Evolutionary conservation across 2,329 filamentous ascomycete species (phyloP), one percentile per base, ranked within the genome.

Genomic region (Fusarium pseudoanthophilum): DNA sequence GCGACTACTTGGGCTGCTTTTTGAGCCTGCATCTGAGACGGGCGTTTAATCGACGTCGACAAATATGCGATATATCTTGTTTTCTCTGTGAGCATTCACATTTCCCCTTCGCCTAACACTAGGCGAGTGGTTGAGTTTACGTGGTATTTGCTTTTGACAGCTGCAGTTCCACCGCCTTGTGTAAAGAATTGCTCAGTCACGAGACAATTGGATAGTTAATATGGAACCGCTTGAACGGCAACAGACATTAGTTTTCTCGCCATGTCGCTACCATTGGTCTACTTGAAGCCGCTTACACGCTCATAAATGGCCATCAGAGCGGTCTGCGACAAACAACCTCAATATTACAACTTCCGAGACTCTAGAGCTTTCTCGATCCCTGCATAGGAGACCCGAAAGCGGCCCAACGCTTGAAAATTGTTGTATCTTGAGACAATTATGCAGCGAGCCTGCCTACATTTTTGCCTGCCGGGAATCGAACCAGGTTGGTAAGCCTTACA

Each of bases 111-210:
- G 26, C 40, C 39, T 21, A 57, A 34, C 24, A 21, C 24, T 62
- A 45, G n/a, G 21, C 37, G 36, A 60, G 36, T 42, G 58, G 58
- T 42, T 30, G n/a, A 46, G 11, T 34, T 28, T 39, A 24, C 32
- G 21, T 26, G 10, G n/a, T 58, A 24, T 57, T 59, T 60, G 48
- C 60, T 62, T 62, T 62, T 62, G 60, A n/a, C 20, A 26, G 7
- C 40, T 39, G n/a, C 20, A 45, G 16, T 59, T 37, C n/a, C 24
- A 56, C 26, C 40, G 6, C 20, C 32, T 13, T 30, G 26, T 43
- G 26, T n/a, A 59, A 39, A 32, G 11, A 32, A 14, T 34, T 21
- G 16, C 15, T 37, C 30, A 37, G 11, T 55, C 24, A 30, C 20
- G 34, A 55, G 24, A 55, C 34, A 55, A 40, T 21, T n/a, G 24